phyloP scores from a whole-genome alignment of 495 filamentous ascomycete genomes.

The Antarctomyces pellizariae region DNA sequence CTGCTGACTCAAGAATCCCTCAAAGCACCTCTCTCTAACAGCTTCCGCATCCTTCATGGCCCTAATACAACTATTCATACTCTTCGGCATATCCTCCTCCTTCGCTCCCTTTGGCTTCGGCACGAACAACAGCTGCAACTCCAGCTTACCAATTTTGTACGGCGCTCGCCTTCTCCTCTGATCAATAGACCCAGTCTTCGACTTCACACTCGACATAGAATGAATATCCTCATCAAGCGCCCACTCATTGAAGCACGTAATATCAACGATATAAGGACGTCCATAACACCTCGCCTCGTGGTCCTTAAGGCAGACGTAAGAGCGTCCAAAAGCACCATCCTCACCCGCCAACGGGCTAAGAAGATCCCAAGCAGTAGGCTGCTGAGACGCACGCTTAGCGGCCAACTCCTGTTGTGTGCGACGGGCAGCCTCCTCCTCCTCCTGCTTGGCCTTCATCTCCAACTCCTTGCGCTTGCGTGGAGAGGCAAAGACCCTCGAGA shows the following conservation, averaged over 20 bases:
- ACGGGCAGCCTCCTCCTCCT: conserved; percentile 35
- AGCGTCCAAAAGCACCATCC: conserved; percentile 80
- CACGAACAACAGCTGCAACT: conserved; percentile 81
- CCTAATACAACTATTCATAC: conserved; percentile 82
- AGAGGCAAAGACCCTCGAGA: conserved; percentile 78
- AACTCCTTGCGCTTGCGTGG: conserved; percentile 89
- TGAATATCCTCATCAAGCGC: conserved; percentile 53
- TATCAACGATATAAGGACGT: conserved; percentile 61
- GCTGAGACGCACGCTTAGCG: conserved; percentile 27
- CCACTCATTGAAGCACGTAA: conserved; percentile 96
- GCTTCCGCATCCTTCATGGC: conserved; percentile 78
- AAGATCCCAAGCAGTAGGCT: conserved; percentile 62
- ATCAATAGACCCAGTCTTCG: conserved; percentile 47
- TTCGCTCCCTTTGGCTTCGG: conserved; percentile 73
- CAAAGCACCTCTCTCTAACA: conserved; percentile 44
- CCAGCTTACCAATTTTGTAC: conserved; percentile 83
- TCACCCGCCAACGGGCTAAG: conserved; percentile 64
- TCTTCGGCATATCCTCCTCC: conserved; percentile 96
- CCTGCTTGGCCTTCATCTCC: conserved; percentile 57
- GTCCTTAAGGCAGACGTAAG: conserved; percentile 81
- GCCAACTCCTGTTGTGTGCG: conserved; percentile 46
- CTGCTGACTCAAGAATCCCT: conserved; percentile 84
- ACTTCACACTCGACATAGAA: conserved; percentile 58
- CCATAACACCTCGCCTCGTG: conserved; percentile 74
- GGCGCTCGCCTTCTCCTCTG: conserved; percentile 49